Evolutionary conservation across 768 basidiomycete species (phyloP).

Genomic region (Leccinum subgranulosum): DNA sequence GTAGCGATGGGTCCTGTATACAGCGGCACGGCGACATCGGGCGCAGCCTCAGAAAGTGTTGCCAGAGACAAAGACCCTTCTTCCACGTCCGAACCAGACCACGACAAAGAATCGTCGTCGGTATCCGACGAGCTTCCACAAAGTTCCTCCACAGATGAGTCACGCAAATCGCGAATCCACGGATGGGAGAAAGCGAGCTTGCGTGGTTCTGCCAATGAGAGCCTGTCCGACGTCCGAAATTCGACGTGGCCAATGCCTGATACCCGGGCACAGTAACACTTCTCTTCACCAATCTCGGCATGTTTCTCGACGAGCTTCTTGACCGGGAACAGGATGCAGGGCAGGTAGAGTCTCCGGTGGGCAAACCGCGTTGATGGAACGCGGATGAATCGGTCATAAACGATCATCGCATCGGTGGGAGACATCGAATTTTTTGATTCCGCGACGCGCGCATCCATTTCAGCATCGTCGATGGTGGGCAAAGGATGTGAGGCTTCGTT

Average conservation of each 20-base stretch:
- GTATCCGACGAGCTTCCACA: neutral
- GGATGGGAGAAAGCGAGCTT: conserved; percentile 7
- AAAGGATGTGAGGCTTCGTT: neutral
- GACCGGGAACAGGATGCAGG: conserved; percentile 9
- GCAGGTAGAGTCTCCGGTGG: conserved; percentile 1
- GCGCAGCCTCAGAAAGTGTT: neutral
- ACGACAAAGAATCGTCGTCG: neutral
- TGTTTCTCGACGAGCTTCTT: neutral
- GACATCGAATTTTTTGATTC: neutral
- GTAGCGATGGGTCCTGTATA: no score
- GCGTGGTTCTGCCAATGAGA: neutral
- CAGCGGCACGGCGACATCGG: neutral
- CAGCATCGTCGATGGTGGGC: neutral
- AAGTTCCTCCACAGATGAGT: neutral
- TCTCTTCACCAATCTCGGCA: neutral
- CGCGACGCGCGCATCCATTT: neutral
- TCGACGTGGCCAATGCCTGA: neutral
- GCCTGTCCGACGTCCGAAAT: neutral
- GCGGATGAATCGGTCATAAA: neutral
- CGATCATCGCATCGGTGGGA: neutral
- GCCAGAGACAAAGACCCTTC: neutral
- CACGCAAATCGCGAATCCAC: conserved; percentile 9
- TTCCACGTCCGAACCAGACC: neutral
- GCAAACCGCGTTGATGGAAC: neutral
- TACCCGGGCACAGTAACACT: neutral